Percentiles rank a stretch among this genome's conserved stretches.
These are phyloP conservation scores for Apiotrichum gracile DNA, from an alignment of 1,284 basidiomycete species.

Conservation along the genomic window DNA sequence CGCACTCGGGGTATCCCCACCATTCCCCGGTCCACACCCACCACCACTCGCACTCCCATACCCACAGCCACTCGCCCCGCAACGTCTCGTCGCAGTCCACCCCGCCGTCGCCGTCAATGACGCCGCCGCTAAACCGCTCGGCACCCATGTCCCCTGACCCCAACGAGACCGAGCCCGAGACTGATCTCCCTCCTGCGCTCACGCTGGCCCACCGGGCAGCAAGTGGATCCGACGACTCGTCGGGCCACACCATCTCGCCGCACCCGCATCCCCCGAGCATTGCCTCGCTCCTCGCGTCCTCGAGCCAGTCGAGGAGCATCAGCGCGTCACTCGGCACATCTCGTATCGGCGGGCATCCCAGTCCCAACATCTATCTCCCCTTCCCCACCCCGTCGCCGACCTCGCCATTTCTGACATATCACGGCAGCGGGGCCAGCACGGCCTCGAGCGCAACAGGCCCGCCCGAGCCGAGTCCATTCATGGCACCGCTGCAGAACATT, in stretches of 20 bases:
- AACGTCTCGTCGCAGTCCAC: slow-evolving; percentile 11
- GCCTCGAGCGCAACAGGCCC: slow-evolving; percentile 13
- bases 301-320: not conserved
- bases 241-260: slow-evolving; percentile 8
- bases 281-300: slow-evolving; percentile 9
- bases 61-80: not conserved
- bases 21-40: not conserved
- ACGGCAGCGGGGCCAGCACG: slow-evolving; percentile 7
- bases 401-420: slow-evolving; percentile 38
- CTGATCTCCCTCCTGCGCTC: slow-evolving; percentile 31
- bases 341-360: slow-evolving; percentile 14
- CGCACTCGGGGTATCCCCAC: not conserved
- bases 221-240: not conserved
- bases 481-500: slow-evolving; percentile 38
- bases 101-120: slow-evolving; percentile 28
- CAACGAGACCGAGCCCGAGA: slow-evolving; percentile 38
- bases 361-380: slow-evolving; percentile 41
- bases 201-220: slow-evolving; percentile 19
- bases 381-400: slow-evolving; percentile 45
- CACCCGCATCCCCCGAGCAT: slow-evolving; percentile 10
- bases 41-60: not conserved
- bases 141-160: slow-evolving; percentile 21
- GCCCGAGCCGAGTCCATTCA: slow-evolving; percentile 37
- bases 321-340: not conserved
- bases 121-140: slow-evolving; percentile 9